phyloP scores from a whole-genome alignment of 1,284 basidiomycete genomes.

The Ganoderma lucidum region DNA sequence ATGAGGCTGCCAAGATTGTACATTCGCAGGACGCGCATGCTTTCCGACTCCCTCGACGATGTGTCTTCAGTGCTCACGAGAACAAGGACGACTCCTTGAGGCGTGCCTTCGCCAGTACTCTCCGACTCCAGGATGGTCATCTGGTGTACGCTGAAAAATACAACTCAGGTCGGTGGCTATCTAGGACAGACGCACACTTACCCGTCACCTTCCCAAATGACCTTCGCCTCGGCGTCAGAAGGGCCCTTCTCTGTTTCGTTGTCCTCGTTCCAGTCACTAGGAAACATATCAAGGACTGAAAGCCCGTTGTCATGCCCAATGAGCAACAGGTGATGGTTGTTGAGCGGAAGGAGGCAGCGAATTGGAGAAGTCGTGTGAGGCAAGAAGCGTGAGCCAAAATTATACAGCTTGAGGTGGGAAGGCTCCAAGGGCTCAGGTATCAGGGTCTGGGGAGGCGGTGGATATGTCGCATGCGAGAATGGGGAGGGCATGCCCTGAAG shows the following conservation, averaged over 20 bases:
- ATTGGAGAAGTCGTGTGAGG: slow-evolving; percentile 80
- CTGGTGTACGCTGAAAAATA: slow-evolving; percentile 66
- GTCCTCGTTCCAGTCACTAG: slow-evolving; percentile 63
- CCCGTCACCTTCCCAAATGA: slow-evolving; percentile 82
- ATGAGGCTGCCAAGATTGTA: slow-evolving; percentile 79
- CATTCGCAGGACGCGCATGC: slow-evolving; percentile 70
- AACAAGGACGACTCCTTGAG: slow-evolving; percentile 77
- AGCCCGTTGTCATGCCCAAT: slow-evolving; percentile 81
- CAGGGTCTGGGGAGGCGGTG: slow-evolving; percentile 52
- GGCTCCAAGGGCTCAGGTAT: slow-evolving; percentile 61
- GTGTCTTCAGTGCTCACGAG: slow-evolving; percentile 70
- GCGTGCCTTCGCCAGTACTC: slow-evolving; percentile 61
- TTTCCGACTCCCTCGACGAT: slow-evolving; percentile 58
- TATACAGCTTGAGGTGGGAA: slow-evolving; percentile 69
- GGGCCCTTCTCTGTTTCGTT: slow-evolving; percentile 65
- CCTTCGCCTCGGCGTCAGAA: slow-evolving; percentile 68
- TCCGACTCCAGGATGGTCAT: slow-evolving; percentile 78
- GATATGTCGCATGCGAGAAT: slow-evolving; percentile 42
- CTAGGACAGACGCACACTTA: slow-evolving; percentile 43
- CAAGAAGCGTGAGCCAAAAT: slow-evolving; percentile 84
- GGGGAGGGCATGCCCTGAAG: slow-evolving; percentile 41
- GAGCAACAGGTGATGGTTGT: slow-evolving; percentile 67
- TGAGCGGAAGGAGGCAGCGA: slow-evolving; percentile 73
- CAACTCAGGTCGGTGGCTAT: slow-evolving; percentile 22
- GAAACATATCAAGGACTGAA: slow-evolving; percentile 81